Conservation (phyloP, 1,284 basidiomycete genomes). For the Trichosporon sp. region DNA sequence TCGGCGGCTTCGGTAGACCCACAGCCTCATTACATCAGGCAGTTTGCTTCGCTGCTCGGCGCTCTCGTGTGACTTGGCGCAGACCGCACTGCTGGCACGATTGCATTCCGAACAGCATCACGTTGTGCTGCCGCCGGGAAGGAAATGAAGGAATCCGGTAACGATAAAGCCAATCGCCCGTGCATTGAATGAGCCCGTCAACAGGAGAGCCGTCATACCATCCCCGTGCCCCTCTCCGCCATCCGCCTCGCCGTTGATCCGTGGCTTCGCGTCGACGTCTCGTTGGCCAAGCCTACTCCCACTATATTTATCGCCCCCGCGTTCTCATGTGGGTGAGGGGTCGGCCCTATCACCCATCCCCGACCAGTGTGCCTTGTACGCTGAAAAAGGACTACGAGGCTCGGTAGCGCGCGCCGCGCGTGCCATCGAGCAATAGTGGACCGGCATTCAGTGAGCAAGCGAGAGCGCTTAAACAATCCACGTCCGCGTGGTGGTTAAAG, state of each 20-base stretch:
- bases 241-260: neutral
- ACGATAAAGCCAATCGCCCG: neutral
- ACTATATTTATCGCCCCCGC: slow-evolving; percentile 4
- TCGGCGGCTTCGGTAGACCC: neutral
- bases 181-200: neutral
- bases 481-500: neutral
- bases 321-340: neutral
- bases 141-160: slow-evolving; percentile 6
- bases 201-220: neutral
- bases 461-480: slow-evolving; percentile 6
- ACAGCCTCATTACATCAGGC: neutral
- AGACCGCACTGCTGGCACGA: neutral
- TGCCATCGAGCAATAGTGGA: slow-evolving; percentile 1
- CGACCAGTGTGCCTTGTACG: slow-evolving; percentile 2
- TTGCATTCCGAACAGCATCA: neutral
- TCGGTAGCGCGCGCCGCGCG: neutral
- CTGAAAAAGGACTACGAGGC: neutral
- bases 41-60: neutral
- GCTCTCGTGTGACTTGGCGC: neutral
- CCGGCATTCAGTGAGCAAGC: slow-evolving; percentile 6
- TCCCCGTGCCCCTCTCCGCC: neutral
- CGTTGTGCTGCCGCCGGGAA: neutral
- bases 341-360: neutral
- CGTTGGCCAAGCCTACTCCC: slow-evolving; percentile 3
- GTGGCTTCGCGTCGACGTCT: neutral